phyloP scores from a whole-genome alignment of 345 rosid genomes.

The Draba incana region DNA sequence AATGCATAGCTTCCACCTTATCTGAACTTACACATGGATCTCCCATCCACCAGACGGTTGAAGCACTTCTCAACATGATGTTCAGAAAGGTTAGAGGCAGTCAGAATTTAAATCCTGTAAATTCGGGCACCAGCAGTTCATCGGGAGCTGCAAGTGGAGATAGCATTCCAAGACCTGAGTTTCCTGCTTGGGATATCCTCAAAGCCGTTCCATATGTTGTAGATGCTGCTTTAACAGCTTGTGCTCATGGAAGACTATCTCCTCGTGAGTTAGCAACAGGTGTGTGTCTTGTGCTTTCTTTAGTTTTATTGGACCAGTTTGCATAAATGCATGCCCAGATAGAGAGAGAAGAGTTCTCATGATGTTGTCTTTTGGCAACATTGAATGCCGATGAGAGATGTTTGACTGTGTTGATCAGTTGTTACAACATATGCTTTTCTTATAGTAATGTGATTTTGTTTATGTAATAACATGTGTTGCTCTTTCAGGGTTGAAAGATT shows the following conservation, averaged over 20 bases:
- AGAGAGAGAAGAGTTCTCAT: conserved; percentile 1
- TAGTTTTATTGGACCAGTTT: conserved; percentile 6
- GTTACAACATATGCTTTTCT: not conserved
- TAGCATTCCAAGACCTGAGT: conserved; percentile 57
- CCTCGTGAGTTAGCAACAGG: conserved; percentile 99
- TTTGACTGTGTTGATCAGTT: conserved; percentile 17
- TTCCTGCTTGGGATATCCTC: conserved; percentile 97
- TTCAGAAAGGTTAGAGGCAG: conserved; percentile 72
- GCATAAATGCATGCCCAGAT: not conserved
- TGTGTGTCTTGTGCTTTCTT: conserved; percentile 43
- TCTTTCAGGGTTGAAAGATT: conserved; percentile 86
- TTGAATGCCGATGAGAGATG: conserved; percentile 11
- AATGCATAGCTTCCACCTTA: conserved; percentile 86
- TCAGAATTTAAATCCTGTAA: conserved; percentile 62
- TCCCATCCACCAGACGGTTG: conserved; percentile 81
- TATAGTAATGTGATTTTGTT: conserved; percentile 1
- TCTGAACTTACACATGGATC: conserved; percentile 85
- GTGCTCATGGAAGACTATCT: conserved; percentile 91
- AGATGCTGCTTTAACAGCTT: conserved; percentile 95
- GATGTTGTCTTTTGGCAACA: not conserved
- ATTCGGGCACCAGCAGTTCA: conserved; percentile 81
- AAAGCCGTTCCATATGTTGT: conserved; percentile 92
- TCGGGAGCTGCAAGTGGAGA: conserved; percentile 78
- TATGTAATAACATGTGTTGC: not conserved
- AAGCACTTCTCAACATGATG: conserved; percentile 79